These are phyloP conservation scores for Exophiala calicioides DNA, from an alignment of 2,329 filamentous ascomycete genomes.

Conservation along the genomic window DNA sequence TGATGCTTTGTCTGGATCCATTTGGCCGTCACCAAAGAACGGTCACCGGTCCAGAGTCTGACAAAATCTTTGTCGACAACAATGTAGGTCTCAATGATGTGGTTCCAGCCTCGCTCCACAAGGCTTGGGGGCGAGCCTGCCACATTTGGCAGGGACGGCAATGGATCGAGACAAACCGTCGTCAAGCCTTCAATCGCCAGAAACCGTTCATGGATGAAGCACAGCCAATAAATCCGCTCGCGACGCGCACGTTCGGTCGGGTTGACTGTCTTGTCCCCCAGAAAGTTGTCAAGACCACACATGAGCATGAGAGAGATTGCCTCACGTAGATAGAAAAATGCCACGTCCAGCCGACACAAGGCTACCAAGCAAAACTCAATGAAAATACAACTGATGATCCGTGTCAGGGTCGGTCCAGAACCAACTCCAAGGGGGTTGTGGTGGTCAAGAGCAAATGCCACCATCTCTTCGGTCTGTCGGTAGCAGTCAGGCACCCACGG, in stretches of 20 bases:
- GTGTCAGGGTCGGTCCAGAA: slow-evolving; percentile 46
- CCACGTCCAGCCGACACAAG: neutral
- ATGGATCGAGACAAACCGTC: slow-evolving; percentile 45
- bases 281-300: slow-evolving; percentile 33
- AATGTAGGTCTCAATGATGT: slow-evolving; percentile 47
- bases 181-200: slow-evolving; percentile 45
- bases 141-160: slow-evolving; percentile 38
- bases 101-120: slow-evolving; percentile 36
- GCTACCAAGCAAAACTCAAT: neutral
- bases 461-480: slow-evolving; percentile 33
- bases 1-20: slow-evolving; percentile 51
- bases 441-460: slow-evolving; percentile 39
- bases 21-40: slow-evolving; percentile 39
- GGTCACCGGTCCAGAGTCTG: slow-evolving; percentile 46
- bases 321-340: slow-evolving; percentile 43
- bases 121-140: slow-evolving; percentile 41
- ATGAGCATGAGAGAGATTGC: slow-evolving; percentile 50
- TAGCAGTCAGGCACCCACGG: slow-evolving; percentile 32
- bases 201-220: slow-evolving; percentile 56
- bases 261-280: slow-evolving; percentile 34
- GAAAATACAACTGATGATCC: slow-evolving; percentile 40
- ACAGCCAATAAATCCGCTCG: slow-evolving; percentile 58
- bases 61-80: slow-evolving; percentile 49
- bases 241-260: slow-evolving; percentile 43
- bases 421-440: slow-evolving; percentile 42